These are phyloP conservation scores for Arthrobotrys sphaeroides DNA, from an alignment of 2,329 filamentous ascomycete genomes.

Conservation along the genomic window DNA sequence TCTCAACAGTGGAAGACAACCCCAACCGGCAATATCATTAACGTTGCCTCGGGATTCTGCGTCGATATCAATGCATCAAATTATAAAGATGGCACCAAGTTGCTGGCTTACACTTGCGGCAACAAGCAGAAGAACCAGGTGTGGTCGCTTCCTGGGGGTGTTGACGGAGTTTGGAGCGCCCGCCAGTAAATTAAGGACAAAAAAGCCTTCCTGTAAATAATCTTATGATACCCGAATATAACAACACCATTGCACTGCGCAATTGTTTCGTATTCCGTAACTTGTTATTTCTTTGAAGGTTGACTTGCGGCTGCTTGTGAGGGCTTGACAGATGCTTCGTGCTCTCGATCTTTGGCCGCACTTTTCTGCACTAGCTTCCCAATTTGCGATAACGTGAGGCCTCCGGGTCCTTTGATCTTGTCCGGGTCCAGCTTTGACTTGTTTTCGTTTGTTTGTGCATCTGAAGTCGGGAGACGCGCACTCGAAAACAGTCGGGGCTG, in stretches of 20 bases:
- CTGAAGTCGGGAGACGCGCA: background rate
- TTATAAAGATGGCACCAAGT: slow-evolving; percentile 41
- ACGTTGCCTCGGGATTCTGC: slow-evolving; percentile 23
- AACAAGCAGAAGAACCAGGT: slow-evolving; percentile 48
- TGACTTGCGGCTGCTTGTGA: background rate
- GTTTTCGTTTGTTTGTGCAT: background rate
- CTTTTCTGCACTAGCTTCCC: slow-evolving; percentile 6
- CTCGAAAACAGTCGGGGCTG: background rate
- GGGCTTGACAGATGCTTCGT: background rate
- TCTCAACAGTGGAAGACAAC: slow-evolving; percentile 48
- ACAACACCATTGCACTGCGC: background rate
- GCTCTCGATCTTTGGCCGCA: background rate
- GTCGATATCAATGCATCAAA: slow-evolving; percentile 49
- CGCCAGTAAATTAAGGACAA: background rate
- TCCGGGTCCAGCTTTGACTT: slow-evolving; percentile 7
- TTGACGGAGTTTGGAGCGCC: slow-evolving; percentile 31
- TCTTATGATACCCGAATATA: slow-evolving; percentile 14
- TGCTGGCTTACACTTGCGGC: slow-evolving; percentile 45
- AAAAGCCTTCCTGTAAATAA: background rate
- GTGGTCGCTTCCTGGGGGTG: slow-evolving; percentile 27
- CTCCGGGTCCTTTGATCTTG: slow-evolving; percentile 28
- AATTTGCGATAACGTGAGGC: slow-evolving; percentile 14
- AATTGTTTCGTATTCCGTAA: background rate
- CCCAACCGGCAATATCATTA: slow-evolving; percentile 26
- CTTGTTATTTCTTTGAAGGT: background rate